Evolutionary conservation across 164 flowering plant genomes (phyloP).

Genomic region (Berberis vulgaris): DNA sequence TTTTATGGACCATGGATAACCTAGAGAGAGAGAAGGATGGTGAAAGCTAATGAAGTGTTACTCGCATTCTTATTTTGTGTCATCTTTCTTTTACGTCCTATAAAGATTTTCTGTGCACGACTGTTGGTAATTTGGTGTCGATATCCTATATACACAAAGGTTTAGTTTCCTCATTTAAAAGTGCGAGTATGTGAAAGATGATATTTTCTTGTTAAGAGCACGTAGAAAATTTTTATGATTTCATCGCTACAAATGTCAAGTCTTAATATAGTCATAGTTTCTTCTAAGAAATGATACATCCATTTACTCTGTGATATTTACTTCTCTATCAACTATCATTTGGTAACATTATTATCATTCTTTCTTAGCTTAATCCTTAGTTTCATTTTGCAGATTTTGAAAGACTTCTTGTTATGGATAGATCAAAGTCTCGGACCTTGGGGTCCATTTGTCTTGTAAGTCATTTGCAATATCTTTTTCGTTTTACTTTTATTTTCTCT

Average conservation of each 20-base stretch:
- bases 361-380: slow-evolving; percentile 7
- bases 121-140: not conserved
- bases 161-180: too few relatives aligned
- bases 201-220: too few relatives aligned
- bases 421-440: slow-evolving; percentile 72
- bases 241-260: too few relatives aligned
- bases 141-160: too few relatives aligned
- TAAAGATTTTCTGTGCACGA: not conserved
- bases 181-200: too few relatives aligned
- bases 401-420: slow-evolving; percentile 74
- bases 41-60: too few relatives aligned
- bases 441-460: slow-evolving; percentile 93
- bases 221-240: too few relatives aligned
- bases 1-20: not conserved
- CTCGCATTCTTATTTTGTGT: not conserved
- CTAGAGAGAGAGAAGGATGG: not conserved
- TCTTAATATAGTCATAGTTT: too few relatives aligned
- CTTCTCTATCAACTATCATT: not conserved
- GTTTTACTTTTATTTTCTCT: not conserved
- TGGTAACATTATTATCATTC: not conserved
- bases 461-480: slow-evolving; percentile 1
- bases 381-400: slow-evolving; percentile 49
- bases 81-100: not conserved
- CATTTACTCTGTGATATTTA: too few relatives aligned
- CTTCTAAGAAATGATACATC: too few relatives aligned